These are phyloP conservation scores for Euphorbia lathyris DNA, from an alignment of 345 rosid species.

Conservation along the genomic window DNA sequence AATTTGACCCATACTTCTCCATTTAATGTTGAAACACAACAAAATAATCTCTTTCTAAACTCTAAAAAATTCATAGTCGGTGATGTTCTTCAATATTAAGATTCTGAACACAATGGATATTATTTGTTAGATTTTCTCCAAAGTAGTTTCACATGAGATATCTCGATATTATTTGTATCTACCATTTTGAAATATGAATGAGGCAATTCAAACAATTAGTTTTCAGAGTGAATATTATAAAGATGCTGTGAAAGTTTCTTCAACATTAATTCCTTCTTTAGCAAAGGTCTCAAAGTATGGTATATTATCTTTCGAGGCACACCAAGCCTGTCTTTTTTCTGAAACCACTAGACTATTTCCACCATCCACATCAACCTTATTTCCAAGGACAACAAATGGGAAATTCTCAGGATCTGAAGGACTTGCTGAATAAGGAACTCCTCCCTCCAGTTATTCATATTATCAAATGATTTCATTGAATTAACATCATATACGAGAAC, in stretches of 20 bases:
- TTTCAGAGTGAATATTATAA: too few relatives aligned
- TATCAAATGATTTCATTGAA: slow-evolving; percentile 80
- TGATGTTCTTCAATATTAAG: too few relatives aligned
- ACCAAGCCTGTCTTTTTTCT: slow-evolving; percentile 95
- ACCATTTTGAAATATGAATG: too few relatives aligned
- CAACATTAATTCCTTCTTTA: slow-evolving; percentile 92
- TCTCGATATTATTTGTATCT: too few relatives aligned
- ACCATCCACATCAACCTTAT: slow-evolving; percentile 34
- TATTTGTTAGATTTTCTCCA: too few relatives aligned
- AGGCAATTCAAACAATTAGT: too few relatives aligned
- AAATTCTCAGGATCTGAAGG: slow-evolving; percentile 40
- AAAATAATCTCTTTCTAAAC: too few relatives aligned
- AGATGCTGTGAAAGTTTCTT: slow-evolving; percentile 98
- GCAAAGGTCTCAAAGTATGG: slow-evolving; percentile 99
- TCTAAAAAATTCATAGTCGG: too few relatives aligned
- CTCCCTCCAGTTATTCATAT: slow-evolving; percentile 87
- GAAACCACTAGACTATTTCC: slow-evolving; percentile 48
- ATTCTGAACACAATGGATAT: too few relatives aligned
- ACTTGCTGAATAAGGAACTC: slow-evolving; percentile 78
- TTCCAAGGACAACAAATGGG: slow-evolving; percentile 39
- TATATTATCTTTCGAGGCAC: slow-evolving; percentile 95
- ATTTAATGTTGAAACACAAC: too few relatives aligned
- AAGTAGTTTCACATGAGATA: too few relatives aligned
- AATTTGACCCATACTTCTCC: too few relatives aligned
- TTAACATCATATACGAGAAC: slow-evolving; percentile 87